Conservation (phyloP, 2,329 filamentous ascomycete species). For the Sporothrix humicola region DNA sequence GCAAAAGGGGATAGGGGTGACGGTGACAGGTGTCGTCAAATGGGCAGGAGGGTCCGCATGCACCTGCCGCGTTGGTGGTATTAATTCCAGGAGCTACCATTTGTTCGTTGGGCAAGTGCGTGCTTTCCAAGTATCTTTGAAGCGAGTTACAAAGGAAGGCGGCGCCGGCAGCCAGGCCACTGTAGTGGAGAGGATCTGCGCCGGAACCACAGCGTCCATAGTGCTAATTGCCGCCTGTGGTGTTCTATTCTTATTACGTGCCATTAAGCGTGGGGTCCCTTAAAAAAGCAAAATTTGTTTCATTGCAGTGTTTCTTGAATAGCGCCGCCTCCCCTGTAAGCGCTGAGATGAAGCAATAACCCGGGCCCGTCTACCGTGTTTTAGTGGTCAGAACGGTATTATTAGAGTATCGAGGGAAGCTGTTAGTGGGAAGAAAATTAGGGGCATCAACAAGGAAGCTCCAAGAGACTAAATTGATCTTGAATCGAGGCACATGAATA, state of each 20-base stretch:
- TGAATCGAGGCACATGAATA: background rate
- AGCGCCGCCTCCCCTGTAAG: conserved; percentile 3
- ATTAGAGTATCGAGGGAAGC: background rate
- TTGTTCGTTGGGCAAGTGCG: background rate
- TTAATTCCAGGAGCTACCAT: background rate
- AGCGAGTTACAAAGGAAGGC: background rate
- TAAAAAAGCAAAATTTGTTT: conserved; percentile 23
- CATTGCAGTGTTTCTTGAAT: background rate
- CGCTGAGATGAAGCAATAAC: conserved; percentile 3
- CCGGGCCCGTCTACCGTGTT: background rate
- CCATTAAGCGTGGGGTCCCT: conserved; percentile 8
- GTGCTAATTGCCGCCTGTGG: background rate
- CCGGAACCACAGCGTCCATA: background rate
- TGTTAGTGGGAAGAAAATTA: background rate
- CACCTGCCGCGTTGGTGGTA: conserved; percentile 6
- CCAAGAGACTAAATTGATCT: background rate
- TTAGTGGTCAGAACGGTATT: conserved; percentile 4
- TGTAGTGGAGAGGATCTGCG: conserved; percentile 23
- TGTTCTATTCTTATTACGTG: background rate
- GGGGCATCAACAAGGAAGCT: background rate
- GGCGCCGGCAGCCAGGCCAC: background rate
- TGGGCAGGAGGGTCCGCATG: conserved; percentile 11
- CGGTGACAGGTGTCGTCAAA: conserved; percentile 32
- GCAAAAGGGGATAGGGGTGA: conserved; percentile 14
- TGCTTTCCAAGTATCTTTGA: too few species aligned